Evolutionary conservation across 495 filamentous ascomycete genomes (phyloP).

Genomic region (Hyaloscypha variabilis): DNA sequence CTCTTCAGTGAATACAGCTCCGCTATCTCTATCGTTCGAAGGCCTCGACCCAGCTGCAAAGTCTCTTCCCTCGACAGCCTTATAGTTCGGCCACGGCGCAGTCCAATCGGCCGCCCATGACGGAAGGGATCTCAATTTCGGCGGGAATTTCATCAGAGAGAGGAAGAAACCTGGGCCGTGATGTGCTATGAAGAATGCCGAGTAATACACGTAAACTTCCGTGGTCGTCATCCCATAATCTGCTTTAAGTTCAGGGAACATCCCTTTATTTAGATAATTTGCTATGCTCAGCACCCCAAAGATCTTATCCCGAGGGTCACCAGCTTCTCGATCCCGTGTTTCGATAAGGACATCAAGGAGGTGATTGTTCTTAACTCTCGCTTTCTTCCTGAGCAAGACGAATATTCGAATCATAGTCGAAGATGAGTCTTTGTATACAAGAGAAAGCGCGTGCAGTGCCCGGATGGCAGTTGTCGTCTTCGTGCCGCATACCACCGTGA

Average conservation of each 20-base stretch:
- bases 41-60: slow-evolving; percentile 7
- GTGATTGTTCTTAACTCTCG: neutral
- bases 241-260: neutral
- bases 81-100: slow-evolving; percentile 24
- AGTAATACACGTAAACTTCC: slow-evolving; percentile 19
- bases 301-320: slow-evolving; percentile 30
- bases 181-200: slow-evolving; percentile 19
- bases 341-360: slow-evolving; percentile 15
- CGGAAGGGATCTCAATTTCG: slow-evolving; percentile 12
- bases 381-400: slow-evolving; percentile 3
- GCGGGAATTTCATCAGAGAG: slow-evolving; percentile 19
- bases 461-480: neutral
- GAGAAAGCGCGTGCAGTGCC: neutral
- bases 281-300: slow-evolving; percentile 23
- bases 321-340: slow-evolving; percentile 10
- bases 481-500: slow-evolving; percentile 1
- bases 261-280: slow-evolving; percentile 9
- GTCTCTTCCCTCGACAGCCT: slow-evolving; percentile 6
- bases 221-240: slow-evolving; percentile 13
- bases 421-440: neutral
- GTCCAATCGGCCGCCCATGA: slow-evolving; percentile 30
- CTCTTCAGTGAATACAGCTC: slow-evolving; percentile 1
- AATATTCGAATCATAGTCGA: slow-evolving; percentile 6
- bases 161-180: slow-evolving; percentile 28
- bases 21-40: slow-evolving; percentile 16